A percentile compares a stretch with the other conserved stretches of the same genome.
These are phyloP conservation scores for Coniferiporia sulphurascens DNA, from an alignment of 1,284 basidiomycete species.

Conservation along the genomic window DNA sequence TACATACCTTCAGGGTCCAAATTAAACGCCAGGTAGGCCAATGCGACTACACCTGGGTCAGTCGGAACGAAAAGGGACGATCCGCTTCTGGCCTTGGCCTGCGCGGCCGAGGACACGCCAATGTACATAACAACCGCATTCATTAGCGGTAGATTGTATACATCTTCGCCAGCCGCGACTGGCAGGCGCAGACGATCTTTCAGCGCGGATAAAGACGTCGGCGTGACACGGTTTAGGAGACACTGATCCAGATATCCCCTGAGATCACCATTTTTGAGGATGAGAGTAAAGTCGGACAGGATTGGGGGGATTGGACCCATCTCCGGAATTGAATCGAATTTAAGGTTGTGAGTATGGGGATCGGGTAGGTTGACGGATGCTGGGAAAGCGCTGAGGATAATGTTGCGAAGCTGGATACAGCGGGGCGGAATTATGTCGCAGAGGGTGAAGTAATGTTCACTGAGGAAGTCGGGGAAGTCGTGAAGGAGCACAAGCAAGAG, in stretches of 20 bases:
- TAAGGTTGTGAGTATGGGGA: constrained; percentile 72
- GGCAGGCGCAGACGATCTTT: constrained; percentile 72
- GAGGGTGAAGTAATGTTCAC: constrained; percentile 94
- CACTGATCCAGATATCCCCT: constrained; percentile 78
- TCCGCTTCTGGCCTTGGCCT: constrained; percentile 77
- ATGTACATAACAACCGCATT: constrained; percentile 95
- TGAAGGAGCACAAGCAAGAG: constrained; percentile 93
- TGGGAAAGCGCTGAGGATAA: constrained; percentile 97
- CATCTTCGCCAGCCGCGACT: constrained; percentile 51
- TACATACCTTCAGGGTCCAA: constrained; percentile 85
- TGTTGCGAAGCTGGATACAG: constrained; percentile 95
- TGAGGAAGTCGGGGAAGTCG: constrained; percentile 98
- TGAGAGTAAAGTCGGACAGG: constrained; percentile 83
- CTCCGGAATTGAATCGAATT: constrained; percentile 74
- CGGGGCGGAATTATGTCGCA: constrained; percentile 89
- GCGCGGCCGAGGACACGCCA: constrained; percentile 83
- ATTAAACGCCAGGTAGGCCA: constrained; percentile 78
- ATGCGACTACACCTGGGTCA: constrained; percentile 77
- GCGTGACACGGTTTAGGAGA: constrained; percentile 65
- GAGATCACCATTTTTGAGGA: constrained; percentile 76
- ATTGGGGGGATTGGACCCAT: constrained; percentile 89
- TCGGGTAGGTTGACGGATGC: constrained; percentile 81
- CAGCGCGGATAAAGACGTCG: constrained; percentile 71
- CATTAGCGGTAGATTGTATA: constrained; percentile 85
- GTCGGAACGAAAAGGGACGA: constrained; percentile 74